These are phyloP conservation scores for Zymoseptoria crescenta DNA, from an alignment of 2,329 filamentous ascomycete species.

Conservation along the genomic window DNA sequence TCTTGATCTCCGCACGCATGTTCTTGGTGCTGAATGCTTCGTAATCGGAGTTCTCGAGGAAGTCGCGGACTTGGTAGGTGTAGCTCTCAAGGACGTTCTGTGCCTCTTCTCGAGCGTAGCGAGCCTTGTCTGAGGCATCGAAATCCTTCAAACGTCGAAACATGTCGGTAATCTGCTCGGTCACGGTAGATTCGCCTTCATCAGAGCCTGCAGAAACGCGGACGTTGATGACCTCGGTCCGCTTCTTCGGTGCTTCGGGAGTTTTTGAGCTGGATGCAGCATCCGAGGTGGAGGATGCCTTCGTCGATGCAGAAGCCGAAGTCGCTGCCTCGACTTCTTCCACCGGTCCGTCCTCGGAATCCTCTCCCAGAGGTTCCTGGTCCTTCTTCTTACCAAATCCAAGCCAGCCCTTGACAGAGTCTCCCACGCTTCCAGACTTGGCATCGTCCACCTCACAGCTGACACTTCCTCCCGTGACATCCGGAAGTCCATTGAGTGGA, in stretches of 20 bases:
- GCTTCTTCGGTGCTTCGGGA: constrained; percentile 42
- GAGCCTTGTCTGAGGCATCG: constrained; percentile 72
- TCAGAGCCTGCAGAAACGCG: constrained; percentile 38
- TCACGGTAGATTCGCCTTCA: constrained; percentile 49
- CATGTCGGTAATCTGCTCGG: constrained; percentile 51
- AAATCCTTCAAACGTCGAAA: constrained; percentile 70
- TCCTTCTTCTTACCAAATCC: constrained; percentile 90
- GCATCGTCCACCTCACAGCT: constrained; percentile 73
- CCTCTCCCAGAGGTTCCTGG: constrained; percentile 60
- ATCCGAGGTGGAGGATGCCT: constrained; percentile 32
- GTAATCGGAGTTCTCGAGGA: constrained; percentile 71
- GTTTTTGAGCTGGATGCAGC: constrained; percentile 38
- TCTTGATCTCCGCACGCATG: constrained; percentile 59
- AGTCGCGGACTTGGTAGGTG: constrained; percentile 80
- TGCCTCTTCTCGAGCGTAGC: constrained; percentile 71
- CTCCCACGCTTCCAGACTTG: constrained; percentile 74
- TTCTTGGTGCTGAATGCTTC: constrained; percentile 60
- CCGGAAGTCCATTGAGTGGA: constrained; percentile 68
- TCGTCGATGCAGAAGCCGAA: constrained; percentile 26
- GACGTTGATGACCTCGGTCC: constrained; percentile 46
- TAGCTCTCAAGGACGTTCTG: constrained; percentile 89
- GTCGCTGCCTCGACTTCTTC: constrained; percentile 36
- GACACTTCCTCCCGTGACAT: constrained; percentile 65
- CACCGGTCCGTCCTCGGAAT: constrained; percentile 37
- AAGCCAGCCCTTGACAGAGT: constrained; percentile 92